Conservation (phyloP, 768 basidiomycete genomes). For the Psilocybe tampanensis region DNA sequence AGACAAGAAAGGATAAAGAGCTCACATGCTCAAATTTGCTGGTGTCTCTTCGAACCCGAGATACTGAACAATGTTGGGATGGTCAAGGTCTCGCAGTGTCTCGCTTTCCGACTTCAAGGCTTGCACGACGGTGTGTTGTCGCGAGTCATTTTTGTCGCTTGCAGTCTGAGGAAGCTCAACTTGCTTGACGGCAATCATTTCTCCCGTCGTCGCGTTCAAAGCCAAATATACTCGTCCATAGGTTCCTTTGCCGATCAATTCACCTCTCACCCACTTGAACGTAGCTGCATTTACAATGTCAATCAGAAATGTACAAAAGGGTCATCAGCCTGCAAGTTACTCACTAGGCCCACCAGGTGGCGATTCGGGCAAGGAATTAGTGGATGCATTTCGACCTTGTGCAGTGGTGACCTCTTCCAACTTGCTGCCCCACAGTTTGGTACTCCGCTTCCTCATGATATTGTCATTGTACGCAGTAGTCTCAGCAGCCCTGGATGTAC, state of each 20-base stretch:
- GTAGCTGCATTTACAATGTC: conserved; percentile 55
- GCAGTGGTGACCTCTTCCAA: conserved; percentile 91
- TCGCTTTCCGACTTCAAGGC: conserved; percentile 95
- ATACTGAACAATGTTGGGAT: conserved; percentile 97
- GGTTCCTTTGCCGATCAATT: conserved; percentile 95
- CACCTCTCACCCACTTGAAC: conserved; percentile 98
- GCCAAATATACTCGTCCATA: conserved; percentile 97
- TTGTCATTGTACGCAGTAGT: conserved; percentile 45
- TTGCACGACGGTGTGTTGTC: conserved; percentile 85
- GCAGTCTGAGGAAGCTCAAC: conserved; percentile 93
- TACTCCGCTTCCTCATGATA: conserved; percentile 78
- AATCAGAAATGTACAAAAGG: conserved; percentile 11
- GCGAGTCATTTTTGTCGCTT: conserved; percentile 87
- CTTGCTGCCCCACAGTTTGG: conserved; percentile 94
- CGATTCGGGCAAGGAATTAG: conserved; percentile 53
- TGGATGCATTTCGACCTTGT: conserved; percentile 51
- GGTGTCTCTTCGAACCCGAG: conserved; percentile 93
- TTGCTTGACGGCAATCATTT: conserved; percentile 99
- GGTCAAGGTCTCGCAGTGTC: conserved; percentile 94
- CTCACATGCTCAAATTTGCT: conserved; percentile 89
- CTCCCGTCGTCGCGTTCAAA: conserved; percentile 93
- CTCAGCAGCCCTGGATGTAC: conserved; percentile 60
- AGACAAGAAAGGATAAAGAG: background rate
- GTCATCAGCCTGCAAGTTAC: conserved; percentile 30
- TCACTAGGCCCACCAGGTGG: conserved; percentile 69